A percentile compares a stretch with the other conserved stretches of the same genome.
These are phyloP conservation scores for Teunomyces cretensis DNA, from an alignment of 805 yeast species.

Conservation along the genomic window DNA sequence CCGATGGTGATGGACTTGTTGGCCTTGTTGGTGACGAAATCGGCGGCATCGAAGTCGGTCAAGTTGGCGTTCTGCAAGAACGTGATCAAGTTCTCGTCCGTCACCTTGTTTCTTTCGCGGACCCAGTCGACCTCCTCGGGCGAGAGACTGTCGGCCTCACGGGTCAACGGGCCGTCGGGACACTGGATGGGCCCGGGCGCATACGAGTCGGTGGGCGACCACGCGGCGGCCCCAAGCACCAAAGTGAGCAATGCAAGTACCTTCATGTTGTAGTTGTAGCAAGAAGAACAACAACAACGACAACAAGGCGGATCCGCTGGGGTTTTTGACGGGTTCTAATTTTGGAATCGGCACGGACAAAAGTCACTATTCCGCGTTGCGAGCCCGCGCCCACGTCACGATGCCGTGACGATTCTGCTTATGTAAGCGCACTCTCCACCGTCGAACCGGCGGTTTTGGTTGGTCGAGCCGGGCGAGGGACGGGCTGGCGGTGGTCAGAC, in stretches of 20 bases:
- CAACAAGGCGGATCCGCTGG: too few species aligned
- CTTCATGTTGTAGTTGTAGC: not conserved
- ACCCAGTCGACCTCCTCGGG: conserved; percentile 54
- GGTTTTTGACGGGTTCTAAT: not conserved
- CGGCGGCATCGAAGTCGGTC: conserved; percentile 47
- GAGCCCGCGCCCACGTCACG: too few species aligned
- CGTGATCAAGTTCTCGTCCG: conserved; percentile 44
- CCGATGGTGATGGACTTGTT: conserved; percentile 51
- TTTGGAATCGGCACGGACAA: not conserved
- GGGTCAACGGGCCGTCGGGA: conserved; percentile 37
- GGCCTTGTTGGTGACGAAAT: conserved; percentile 34
- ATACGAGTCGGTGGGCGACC: conserved; percentile 45
- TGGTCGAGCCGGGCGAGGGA: too few species aligned
- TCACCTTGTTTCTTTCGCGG: conserved; percentile 42
- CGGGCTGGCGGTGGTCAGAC: too few species aligned
- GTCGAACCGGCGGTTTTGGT: too few species aligned
- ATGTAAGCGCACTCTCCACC: too few species aligned
- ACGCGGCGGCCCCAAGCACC: conserved; percentile 5
- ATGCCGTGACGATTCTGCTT: too few species aligned
- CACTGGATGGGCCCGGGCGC: conserved; percentile 63
- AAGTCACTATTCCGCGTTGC: not conserved
- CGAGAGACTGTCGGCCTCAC: conserved; percentile 51
- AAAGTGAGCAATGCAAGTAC: not conserved
- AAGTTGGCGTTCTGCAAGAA: conserved; percentile 48
- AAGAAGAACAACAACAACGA: not conserved